A percentile compares a stretch with the other conserved stretches of the same genome.
Evolutionary conservation across 2,329 filamentous ascomycete genomes (phyloP).

Genomic region (Penicillium palitans): DNA sequence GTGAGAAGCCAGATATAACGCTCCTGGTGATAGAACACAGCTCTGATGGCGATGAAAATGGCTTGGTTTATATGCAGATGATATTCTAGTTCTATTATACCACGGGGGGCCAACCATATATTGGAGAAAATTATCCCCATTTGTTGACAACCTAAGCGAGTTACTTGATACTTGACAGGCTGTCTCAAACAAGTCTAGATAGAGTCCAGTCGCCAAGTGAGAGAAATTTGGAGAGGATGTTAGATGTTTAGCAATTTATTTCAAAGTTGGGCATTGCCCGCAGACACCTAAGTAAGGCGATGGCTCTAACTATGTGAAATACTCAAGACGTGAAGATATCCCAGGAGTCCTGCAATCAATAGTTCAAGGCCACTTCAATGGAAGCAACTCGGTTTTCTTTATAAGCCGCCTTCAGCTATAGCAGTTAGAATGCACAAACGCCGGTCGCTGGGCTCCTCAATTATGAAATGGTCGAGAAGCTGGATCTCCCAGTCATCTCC

Average conservation of each 20-base stretch:
- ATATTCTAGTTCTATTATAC: not conserved
- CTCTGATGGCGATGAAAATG: not conserved
- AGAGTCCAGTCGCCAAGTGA: not conserved
- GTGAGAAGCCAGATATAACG: not conserved
- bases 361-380: not conserved
- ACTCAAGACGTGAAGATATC: not conserved
- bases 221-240: not conserved
- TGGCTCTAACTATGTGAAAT: not conserved
- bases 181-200: not conserved
- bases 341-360: too few species aligned
- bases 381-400: not conserved
- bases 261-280: not conserved
- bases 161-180: not conserved
- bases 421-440: not conserved
- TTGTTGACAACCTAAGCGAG: not conserved
- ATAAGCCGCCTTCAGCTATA: not conserved
- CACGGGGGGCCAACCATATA: not conserved
- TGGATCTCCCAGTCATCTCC: not conserved
- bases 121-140: not conserved
- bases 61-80: not conserved
- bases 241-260: not conserved
- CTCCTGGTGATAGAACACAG: not conserved
- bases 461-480: not conserved
- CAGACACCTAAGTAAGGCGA: not conserved
- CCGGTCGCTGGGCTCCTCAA: not conserved